Percentiles rank a stretch among this genome's conserved stretches.
Conservation (phyloP, 78 protist species). For the Cavenderia fasciculata region DNA sequence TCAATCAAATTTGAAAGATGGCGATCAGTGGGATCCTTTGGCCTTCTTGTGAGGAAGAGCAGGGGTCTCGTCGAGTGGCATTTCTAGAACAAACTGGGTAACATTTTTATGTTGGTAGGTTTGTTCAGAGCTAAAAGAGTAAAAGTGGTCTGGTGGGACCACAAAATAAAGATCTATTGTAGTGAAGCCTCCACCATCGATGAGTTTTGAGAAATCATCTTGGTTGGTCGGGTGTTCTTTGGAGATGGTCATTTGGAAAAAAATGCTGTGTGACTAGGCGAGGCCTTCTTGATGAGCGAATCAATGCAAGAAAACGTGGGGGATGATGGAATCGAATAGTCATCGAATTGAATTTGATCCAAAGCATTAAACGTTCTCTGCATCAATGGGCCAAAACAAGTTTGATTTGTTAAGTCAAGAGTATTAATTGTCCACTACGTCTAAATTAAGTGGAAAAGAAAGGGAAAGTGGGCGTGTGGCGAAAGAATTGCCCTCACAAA, state of each 20-base stretch:
- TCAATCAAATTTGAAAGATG: too few relatives aligned
- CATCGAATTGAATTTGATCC: background rate
- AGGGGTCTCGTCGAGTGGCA: too few relatives aligned
- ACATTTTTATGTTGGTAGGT: slow-evolving; percentile 10
- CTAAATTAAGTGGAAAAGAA: background rate
- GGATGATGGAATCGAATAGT: background rate
- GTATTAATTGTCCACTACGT: background rate
- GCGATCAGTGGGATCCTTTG: too few relatives aligned
- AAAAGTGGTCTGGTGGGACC: background rate
- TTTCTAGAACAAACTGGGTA: background rate
- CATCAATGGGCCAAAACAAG: background rate
- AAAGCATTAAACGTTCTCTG: background rate
- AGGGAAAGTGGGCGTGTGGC: background rate
- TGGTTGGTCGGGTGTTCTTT: background rate
- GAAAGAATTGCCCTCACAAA: background rate
- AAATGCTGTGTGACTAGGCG: background rate
- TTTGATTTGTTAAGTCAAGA: background rate
- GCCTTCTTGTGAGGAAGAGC: too few relatives aligned
- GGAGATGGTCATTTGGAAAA: slow-evolving; percentile 20
- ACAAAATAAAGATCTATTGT: slow-evolving; percentile 7
- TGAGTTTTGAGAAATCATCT: background rate
- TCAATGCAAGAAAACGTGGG: background rate
- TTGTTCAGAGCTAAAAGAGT: background rate
- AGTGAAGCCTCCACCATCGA: background rate
- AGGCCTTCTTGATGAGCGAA: background rate